Percentiles rank a stretch among this genome's conserved stretches.
Evolutionary conservation across 768 basidiomycete genomes (phyloP).

Genomic region (Amanita pallidorosea): DNA sequence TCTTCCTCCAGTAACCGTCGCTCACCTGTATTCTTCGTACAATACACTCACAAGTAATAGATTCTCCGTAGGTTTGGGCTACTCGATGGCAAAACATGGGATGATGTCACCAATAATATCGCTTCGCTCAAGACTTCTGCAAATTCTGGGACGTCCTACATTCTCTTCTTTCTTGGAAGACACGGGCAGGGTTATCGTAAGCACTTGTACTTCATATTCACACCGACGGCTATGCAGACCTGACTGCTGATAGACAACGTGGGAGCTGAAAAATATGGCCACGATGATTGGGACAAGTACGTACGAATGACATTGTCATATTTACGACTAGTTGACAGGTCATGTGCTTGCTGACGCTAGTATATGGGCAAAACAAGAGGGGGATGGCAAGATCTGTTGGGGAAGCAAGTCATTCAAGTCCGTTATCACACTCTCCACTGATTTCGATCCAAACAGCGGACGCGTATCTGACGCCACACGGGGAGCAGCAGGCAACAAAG

Average conservation of each 20-base stretch:
- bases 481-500: constrained; percentile 41
- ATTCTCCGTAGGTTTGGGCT: constrained; percentile 50
- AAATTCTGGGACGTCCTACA: constrained; percentile 33
- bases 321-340: not conserved
- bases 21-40: not conserved
- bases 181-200: constrained; percentile 70
- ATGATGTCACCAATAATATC: constrained; percentile 29
- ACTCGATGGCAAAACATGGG: constrained; percentile 43
- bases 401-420: constrained; percentile 41
- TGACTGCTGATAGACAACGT: constrained; percentile 45
- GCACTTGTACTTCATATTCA: constrained; percentile 13
- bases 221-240: not conserved
- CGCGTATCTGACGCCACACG: constrained; percentile 48
- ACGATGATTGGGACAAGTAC: constrained; percentile 50
- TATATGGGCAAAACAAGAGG: constrained; percentile 50
- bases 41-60: constrained; percentile 20
- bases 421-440: too few species aligned
- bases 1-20: constrained; percentile 1
- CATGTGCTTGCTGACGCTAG: constrained; percentile 19
- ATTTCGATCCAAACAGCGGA: constrained; percentile 35
- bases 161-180: constrained; percentile 54
- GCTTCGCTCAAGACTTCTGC: constrained; percentile 32
- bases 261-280: constrained; percentile 46
- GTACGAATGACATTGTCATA: constrained; percentile 9
- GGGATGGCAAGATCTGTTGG: constrained; percentile 60